Evolutionary conservation across 441 rosid genomes (phyloP), one percentile per base, ranked within the genome.

Genomic region (Gossypium trilobum): DNA sequence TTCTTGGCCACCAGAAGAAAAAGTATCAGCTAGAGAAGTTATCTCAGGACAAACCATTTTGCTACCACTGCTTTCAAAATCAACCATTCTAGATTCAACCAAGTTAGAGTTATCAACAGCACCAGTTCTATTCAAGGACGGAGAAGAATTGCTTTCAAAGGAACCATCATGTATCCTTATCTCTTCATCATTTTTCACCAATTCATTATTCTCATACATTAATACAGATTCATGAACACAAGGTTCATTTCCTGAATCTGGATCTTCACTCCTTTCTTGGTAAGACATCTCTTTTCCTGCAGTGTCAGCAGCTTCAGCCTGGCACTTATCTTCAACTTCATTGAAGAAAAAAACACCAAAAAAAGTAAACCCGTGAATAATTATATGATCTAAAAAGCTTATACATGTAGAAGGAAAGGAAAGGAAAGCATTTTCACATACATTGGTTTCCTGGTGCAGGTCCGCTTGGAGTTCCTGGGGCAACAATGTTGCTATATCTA

Each of bases 1-100:
- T 69, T 44, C 54, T 48, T 65, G 78, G 1, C 62, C 68, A 8
- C 42, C 62, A 57, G 73, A 48, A 17, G 74, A 73, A 25, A 72
- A 54, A 23, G 55, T 63, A 58, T 5, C 17, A 33, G 72, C 19
- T 3, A 29, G 61, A 68, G 75, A 63, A 57, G 33, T 33, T 29
- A 42, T 42, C 39, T 66, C 61, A 36, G 55, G 22, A 46, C 62
- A 48, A 67, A 55, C 17, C 8, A 42, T 65, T 42, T 63, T 48
- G 20, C 56, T 51, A 16, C 54, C 36, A 0, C 54, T 5, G 2
- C 48, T 31, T 46, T 60, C 50, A 56, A 7, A 36, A 33, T 56
- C 64, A 16, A 52, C 31, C 20, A 29, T 39, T 33, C 19, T 19
- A 17, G 64, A 52, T 39, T 78, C 70, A 58, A 68, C 68, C 19